Percentiles rank a stretch among this genome's conserved stretches.
These are phyloP conservation scores for Cystofilobasidium ferigula DNA, from an alignment of 768 basidiomycete species.

Conservation along the genomic window DNA sequence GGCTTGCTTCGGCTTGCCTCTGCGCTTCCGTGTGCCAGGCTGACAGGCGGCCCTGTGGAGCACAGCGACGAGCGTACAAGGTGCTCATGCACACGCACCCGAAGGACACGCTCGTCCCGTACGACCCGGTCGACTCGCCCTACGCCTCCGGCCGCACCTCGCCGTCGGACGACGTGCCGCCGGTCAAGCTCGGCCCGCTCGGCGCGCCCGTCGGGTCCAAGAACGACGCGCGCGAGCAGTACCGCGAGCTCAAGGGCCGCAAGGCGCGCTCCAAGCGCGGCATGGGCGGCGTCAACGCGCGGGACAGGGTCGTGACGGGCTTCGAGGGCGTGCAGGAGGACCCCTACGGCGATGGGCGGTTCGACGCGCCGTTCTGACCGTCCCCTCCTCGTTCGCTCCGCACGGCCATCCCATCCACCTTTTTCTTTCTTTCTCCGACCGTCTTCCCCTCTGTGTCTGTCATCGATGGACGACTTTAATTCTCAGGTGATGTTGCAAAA, in stretches of 20 bases:
- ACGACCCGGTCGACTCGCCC: conserved; percentile 24
- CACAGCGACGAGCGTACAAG: conserved; percentile 8
- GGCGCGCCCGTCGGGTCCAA: conserved; percentile 17
- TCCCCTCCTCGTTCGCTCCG: too few relatives aligned
- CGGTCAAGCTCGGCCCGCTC: conserved; percentile 1
- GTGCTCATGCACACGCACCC: conserved; percentile 3
- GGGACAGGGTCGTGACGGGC: not conserved
- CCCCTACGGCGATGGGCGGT: conserved; percentile 24
- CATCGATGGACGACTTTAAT: too few relatives aligned
- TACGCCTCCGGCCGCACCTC: not conserved
- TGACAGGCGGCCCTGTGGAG: too few relatives aligned
- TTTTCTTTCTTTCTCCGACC: not conserved
- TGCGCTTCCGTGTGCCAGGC: too few relatives aligned
- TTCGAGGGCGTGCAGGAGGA: conserved; percentile 22
- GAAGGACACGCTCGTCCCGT: conserved; percentile 16
- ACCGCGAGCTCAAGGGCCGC: conserved; percentile 23
- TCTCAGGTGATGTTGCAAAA: too few relatives aligned
- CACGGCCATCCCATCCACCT: not conserved
- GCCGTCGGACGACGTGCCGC: not conserved
- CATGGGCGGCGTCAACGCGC: not conserved
- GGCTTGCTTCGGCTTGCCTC: too few relatives aligned
- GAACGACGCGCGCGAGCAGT: conserved; percentile 11
- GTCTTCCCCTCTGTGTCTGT: too few relatives aligned
- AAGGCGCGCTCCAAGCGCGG: conserved; percentile 11
- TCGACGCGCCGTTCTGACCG: conserved; percentile 22